A percentile compares a stretch with the other conserved stretches of the same genome.
These are phyloP conservation scores for Didymella arachidicola DNA, from an alignment of 2,329 filamentous ascomycete genomes.

Conservation along the genomic window DNA sequence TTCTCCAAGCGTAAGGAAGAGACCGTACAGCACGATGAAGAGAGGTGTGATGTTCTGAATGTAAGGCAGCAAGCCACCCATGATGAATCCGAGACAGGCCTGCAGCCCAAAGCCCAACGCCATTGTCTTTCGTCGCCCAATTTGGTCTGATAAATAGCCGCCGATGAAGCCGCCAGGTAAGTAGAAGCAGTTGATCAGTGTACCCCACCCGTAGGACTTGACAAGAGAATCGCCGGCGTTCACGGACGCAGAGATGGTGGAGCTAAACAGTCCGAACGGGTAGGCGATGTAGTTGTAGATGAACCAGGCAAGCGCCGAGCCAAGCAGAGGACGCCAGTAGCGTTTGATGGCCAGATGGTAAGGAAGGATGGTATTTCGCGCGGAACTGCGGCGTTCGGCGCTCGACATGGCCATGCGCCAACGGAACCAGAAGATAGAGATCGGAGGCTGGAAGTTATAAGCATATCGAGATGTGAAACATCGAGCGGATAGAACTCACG, in stretches of 20 bases:
- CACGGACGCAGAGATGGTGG: slow-evolving; percentile 55
- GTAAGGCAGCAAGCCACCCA: slow-evolving; percentile 33
- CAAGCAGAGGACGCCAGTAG: slow-evolving; percentile 61
- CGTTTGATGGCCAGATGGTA: slow-evolving; percentile 58
- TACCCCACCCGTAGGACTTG: slow-evolving; percentile 35
- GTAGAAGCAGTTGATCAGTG: slow-evolving; percentile 34
- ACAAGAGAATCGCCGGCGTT: slow-evolving; percentile 32
- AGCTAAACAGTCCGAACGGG: slow-evolving; percentile 64
- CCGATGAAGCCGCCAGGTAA: slow-evolving; percentile 40
- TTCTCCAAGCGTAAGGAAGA: slow-evolving; percentile 40
- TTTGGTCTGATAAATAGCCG: slow-evolving; percentile 37
- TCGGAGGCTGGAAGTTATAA: slow-evolving; percentile 45
- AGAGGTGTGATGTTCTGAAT: slow-evolving; percentile 44
- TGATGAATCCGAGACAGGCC: slow-evolving; percentile 36
- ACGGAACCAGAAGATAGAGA: slow-evolving; percentile 63
- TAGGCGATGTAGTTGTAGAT: slow-evolving; percentile 64
- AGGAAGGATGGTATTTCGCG: slow-evolving; percentile 52
- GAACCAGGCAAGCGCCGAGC: slow-evolving; percentile 61
- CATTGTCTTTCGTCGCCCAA: slow-evolving; percentile 37
- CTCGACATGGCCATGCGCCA: slow-evolving; percentile 61
- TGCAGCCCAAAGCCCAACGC: slow-evolving; percentile 35
- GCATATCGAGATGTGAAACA: background rate
- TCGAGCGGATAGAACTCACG: background rate
- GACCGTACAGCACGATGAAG: slow-evolving; percentile 40
- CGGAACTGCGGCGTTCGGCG: slow-evolving; percentile 58